Percentiles rank a stretch among this genome's conserved stretches.
phyloP scores from a whole-genome alignment of 257 asterid genomes.

The Ocimum tenuiflorum region DNA sequence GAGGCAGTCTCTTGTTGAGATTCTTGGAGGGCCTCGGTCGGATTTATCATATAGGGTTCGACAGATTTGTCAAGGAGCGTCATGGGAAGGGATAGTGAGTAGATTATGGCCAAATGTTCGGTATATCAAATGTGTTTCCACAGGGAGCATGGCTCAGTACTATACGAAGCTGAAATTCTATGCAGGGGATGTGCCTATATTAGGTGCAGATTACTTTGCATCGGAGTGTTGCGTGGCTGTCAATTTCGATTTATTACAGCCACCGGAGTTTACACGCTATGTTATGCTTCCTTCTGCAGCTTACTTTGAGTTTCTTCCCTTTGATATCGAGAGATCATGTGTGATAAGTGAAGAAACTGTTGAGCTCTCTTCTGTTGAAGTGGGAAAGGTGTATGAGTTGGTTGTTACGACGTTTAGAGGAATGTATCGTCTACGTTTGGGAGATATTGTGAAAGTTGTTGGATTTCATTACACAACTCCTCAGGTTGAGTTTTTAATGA shows the following conservation, averaged over 20 bases:
- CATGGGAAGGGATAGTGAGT: conserved; percentile 18
- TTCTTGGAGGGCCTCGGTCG: conserved; percentile 11
- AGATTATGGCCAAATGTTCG: conserved; percentile 17
- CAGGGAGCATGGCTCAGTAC: conserved; percentile 22
- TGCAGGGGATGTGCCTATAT: conserved; percentile 8
- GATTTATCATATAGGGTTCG: conserved; percentile 15
- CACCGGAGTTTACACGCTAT: conserved; percentile 13
- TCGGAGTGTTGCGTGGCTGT: conserved; percentile 24
- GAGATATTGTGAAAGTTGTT: conserved; percentile 20
- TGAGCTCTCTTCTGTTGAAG: conserved; percentile 12
- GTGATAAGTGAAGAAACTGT: conserved; percentile 2
- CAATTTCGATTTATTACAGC: conserved; percentile 10
- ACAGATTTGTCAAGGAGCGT: conserved; percentile 6
- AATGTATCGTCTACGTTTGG: conserved; percentile 19
- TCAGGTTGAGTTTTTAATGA: conserved; percentile 14
- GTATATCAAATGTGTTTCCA: conserved; percentile 12
- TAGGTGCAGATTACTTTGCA: conserved; percentile 23
- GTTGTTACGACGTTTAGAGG: conserved; percentile 23
- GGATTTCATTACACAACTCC: conserved; percentile 19
- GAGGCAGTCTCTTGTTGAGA: conserved; percentile 13
- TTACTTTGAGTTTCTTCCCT: conserved; percentile 19
- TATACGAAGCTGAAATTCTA: conserved; percentile 10
- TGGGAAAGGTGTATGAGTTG: conserved; percentile 16
- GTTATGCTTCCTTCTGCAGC: conserved; percentile 21
- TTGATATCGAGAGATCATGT: background rate